A percentile compares a stretch with the other conserved stretches of the same genome.
Conservation (phyloP, 805 yeast species). For the Lachancea lanzarotensis region DNA sequence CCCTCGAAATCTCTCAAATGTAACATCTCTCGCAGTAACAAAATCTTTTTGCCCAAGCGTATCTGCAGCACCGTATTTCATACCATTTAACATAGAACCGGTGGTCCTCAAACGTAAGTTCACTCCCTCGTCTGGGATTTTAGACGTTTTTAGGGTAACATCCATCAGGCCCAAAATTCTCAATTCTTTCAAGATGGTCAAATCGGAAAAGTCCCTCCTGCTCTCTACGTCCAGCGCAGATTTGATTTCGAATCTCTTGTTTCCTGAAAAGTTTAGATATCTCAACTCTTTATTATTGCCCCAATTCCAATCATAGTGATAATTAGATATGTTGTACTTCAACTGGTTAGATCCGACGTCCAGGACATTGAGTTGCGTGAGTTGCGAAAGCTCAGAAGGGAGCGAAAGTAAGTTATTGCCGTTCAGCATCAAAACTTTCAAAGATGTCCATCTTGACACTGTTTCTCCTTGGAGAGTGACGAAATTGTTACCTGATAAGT, state of each 20-base stretch:
- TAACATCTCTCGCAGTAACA: slow-evolving; percentile 75
- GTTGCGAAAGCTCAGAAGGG: slow-evolving; percentile 80
- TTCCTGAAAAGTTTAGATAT: slow-evolving; percentile 87
- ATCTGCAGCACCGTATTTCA: slow-evolving; percentile 91
- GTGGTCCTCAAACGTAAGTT: slow-evolving; percentile 86
- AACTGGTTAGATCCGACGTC: slow-evolving; percentile 90
- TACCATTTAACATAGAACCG: slow-evolving; percentile 65
- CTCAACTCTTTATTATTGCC: slow-evolving; percentile 67
- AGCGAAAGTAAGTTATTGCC: slow-evolving; percentile 79
- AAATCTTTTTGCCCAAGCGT: slow-evolving; percentile 60
- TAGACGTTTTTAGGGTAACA: slow-evolving; percentile 82
- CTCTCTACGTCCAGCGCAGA: slow-evolving; percentile 44
- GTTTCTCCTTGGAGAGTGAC: slow-evolving; percentile 82
- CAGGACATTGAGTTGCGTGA: slow-evolving; percentile 55
- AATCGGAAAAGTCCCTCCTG: slow-evolving; percentile 46
- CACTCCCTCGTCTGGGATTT: slow-evolving; percentile 81
- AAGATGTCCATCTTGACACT: slow-evolving; percentile 49
- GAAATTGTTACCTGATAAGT: slow-evolving; percentile 76
- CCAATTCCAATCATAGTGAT: slow-evolving; percentile 99
- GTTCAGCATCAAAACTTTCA: slow-evolving; percentile 63
- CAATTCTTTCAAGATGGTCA: slow-evolving; percentile 67
- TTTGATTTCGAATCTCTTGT: slow-evolving; percentile 83
- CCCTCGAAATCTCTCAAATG: slow-evolving; percentile 81
- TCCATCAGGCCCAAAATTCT: slow-evolving; percentile 85
- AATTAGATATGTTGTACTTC: slow-evolving; percentile 87